These are phyloP conservation scores for Saposhnikovia divaricata DNA, from an alignment of 129 eudicot species.

Conservation along the genomic window DNA sequence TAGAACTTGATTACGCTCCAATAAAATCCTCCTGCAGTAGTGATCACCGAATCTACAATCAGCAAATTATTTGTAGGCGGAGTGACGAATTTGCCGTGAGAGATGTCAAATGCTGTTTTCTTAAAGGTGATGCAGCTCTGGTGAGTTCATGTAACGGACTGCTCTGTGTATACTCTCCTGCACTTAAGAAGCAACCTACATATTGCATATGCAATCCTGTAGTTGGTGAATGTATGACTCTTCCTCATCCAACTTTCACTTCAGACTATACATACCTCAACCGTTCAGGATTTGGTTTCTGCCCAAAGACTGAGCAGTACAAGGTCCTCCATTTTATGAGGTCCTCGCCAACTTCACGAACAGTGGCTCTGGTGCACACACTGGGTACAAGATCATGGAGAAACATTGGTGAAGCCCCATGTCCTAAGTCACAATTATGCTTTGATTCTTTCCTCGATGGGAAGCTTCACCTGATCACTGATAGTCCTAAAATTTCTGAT, in stretches of 20 bases:
- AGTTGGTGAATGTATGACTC: constrained; percentile 18
- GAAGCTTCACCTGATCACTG: constrained; percentile 25
- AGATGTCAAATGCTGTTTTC: constrained; percentile 8
- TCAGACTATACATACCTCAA: constrained; percentile 2
- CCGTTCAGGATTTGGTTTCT: constrained; percentile 26
- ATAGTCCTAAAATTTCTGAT: constrained; percentile 7
- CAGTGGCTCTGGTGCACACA: constrained; percentile 24
- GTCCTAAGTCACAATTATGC: background rate
- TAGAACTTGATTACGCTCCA: constrained; percentile 8
- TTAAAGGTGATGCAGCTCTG: background rate
- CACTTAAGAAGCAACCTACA: background rate
- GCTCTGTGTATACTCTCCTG: constrained; percentile 15
- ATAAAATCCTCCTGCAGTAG: constrained; percentile 13
- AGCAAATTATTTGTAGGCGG: background rate
- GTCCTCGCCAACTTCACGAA: background rate
- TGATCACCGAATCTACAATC: constrained; percentile 1
- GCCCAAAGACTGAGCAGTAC: constrained; percentile 24
- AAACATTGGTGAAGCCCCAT: constrained; percentile 16
- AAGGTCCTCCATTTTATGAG: constrained; percentile 28
- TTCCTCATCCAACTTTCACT: constrained; percentile 10
- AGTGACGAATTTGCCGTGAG: background rate
- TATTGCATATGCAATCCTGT: constrained; percentile 27
- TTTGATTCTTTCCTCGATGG: constrained; percentile 25
- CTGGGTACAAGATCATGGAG: constrained; percentile 26
- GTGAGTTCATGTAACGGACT: constrained; percentile 32